Evolutionary conservation across 257 asterid genomes (phyloP), one percentile per base, ranked within the genome.

Genomic region (Marsdenia floribunda): DNA sequence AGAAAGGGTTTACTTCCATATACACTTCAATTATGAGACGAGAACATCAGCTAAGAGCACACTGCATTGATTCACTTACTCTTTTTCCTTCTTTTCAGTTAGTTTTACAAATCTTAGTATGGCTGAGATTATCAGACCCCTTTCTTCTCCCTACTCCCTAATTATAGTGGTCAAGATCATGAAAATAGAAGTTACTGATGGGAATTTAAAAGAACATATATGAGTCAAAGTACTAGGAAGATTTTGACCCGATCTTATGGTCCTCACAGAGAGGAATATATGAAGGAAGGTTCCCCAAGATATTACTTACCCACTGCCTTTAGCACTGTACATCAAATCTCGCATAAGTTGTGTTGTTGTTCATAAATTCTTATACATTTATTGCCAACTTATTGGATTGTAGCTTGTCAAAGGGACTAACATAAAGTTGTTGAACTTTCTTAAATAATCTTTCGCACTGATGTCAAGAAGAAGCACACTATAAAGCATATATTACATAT

Each of bases 201-300:
- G 57, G n/a, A 72, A n/a, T 13, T 26, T 37, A 52, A 4, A 22
- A 66, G 33, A 67, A 75, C 21, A 38, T 53, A 75, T 49, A 65
- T 26, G 22, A 22, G 9, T 66, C 5, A 3, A 55, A 40, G 4
- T 57, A 55, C 49, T 24, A 58, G 38, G 40, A 53, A 66, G 29
- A 64, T 10, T 21, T 33, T 35, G 29, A 75, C 29, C 52, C 19
- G 18, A 42, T 6, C 3, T n/a, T 8, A 21, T 57, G 79, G 59
- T 61, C 35, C 4, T 44, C 19, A 26, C 22, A 38, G 29, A 38
- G 29, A 71, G 44, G 70, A 49, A 68, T 55, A 33, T 18, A 40
- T 35, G 46, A 37, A 33, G 65, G 6, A 37, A 64, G 14, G 49
- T 35, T 16, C 69, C 8, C 69, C 47, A 64, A 64, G 5, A 33